These are phyloP conservation scores for Macrocybe gigantea DNA, from an alignment of 768 basidiomycete genomes.

Conservation along the genomic window DNA sequence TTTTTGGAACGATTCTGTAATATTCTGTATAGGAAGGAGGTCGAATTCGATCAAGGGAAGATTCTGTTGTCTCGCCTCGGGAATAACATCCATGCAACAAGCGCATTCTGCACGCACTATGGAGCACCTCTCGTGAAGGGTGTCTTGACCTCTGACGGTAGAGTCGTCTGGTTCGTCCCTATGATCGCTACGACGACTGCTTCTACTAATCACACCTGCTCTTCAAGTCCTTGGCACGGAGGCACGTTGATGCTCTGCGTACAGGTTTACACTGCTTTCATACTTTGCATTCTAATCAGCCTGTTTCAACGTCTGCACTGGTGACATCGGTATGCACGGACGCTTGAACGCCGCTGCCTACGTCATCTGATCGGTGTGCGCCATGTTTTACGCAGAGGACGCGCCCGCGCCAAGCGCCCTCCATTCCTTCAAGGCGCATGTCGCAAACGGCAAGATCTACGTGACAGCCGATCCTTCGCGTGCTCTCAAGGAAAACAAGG, in stretches of 20 bases:
- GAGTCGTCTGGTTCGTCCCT: slow-evolving; percentile 64
- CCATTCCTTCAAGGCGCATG: slow-evolving; percentile 68
- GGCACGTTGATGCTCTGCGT: slow-evolving; percentile 32
- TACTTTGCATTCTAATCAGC: slow-evolving; percentile 33
- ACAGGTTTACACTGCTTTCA: background rate
- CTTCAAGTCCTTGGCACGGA: slow-evolving; percentile 78
- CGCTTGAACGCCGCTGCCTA: slow-evolving; percentile 8
- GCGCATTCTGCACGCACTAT: slow-evolving; percentile 87
- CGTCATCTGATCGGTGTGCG: slow-evolving; percentile 1
- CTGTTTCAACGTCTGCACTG: slow-evolving; percentile 83
- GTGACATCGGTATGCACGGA: slow-evolving; percentile 59
- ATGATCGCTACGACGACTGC: background rate
- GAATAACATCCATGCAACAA: slow-evolving; percentile 71
- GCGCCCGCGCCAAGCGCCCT: slow-evolving; percentile 79
- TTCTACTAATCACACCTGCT: background rate
- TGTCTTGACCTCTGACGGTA: slow-evolving; percentile 69
- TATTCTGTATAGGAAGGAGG: slow-evolving; percentile 61
- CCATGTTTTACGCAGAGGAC: slow-evolving; percentile 54
- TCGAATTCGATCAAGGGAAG: slow-evolving; percentile 71
- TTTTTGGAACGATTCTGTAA: background rate
- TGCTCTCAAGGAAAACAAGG: slow-evolving; percentile 62
- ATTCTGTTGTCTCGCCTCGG: slow-evolving; percentile 74
- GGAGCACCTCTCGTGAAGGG: slow-evolving; percentile 86
- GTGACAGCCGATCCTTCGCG: slow-evolving; percentile 65
- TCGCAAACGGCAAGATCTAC: slow-evolving; percentile 67